These are phyloP conservation scores for Globisporangium echinulatum DNA, from an alignment of 352 stramenopile genomes.

Conservation along the genomic window DNA sequence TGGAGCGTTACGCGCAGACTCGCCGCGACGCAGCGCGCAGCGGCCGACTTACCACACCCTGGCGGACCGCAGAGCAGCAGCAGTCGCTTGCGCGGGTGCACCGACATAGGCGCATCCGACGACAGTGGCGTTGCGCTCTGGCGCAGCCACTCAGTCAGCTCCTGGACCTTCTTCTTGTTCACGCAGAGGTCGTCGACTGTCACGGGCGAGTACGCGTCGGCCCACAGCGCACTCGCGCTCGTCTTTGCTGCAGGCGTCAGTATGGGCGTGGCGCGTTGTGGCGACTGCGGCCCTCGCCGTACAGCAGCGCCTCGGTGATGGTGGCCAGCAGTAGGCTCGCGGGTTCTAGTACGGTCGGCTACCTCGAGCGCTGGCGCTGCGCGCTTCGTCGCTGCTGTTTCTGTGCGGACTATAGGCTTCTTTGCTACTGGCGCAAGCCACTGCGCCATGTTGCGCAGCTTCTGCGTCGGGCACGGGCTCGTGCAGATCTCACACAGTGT, in stretches of 20 bases:
- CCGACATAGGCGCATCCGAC: not conserved
- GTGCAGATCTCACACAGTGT: conserved; percentile 36
- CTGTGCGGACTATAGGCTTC: not conserved
- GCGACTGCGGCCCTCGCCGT: too few species aligned
- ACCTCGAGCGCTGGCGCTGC: not conserved
- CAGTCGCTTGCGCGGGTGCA: conserved; percentile 38
- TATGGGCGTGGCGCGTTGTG: conserved; percentile 15
- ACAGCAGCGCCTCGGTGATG: conserved; percentile 17
- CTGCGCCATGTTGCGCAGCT: conserved; percentile 31
- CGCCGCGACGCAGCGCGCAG: conserved; percentile 48
- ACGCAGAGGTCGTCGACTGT: conserved; percentile 66
- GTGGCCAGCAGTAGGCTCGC: conserved; percentile 11
- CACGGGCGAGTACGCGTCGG: conserved; percentile 32
- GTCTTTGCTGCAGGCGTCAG: conserved; percentile 18
- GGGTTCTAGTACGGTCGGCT: not conserved
- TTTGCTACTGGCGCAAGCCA: conserved; percentile 22
- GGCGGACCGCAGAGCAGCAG: conserved; percentile 78
- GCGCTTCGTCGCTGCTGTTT: not conserved
- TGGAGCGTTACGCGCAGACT: conserved; percentile 42
- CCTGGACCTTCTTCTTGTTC: conserved; percentile 78
- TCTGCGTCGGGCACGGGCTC: conserved; percentile 15
- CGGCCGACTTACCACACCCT: conserved; percentile 78
- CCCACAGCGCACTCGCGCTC: conserved; percentile 31
- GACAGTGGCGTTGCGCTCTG: conserved; percentile 1
- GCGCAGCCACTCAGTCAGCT: conserved; percentile 59